A percentile compares a stretch with the other conserved stretches of the same genome.
Evolutionary conservation across 495 filamentous ascomycete species (phyloP).

Genomic region (Aspergillus biplanus): DNA sequence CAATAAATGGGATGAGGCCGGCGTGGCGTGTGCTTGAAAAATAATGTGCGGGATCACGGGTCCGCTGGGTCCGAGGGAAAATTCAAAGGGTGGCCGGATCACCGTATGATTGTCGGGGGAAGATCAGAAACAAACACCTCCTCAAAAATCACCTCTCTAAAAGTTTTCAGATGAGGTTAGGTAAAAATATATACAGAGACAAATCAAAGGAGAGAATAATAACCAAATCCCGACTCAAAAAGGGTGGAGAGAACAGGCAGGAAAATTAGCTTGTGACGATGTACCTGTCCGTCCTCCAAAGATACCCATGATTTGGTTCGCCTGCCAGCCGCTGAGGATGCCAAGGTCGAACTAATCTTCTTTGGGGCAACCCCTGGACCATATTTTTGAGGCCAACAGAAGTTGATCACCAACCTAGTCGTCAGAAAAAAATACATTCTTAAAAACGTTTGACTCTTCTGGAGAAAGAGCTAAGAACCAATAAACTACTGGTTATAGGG

Average conservation of each 20-base stretch:
- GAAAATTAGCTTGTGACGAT: not conserved
- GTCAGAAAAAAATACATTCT: too few species aligned
- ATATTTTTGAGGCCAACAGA: conserved; percentile 1
- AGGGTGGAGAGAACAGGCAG: not conserved
- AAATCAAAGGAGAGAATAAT: not conserved
- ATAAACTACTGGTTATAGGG: too few species aligned
- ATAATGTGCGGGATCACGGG: conserved; percentile 23
- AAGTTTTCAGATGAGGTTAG: not conserved
- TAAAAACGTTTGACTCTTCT: too few species aligned
- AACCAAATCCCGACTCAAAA: too few species aligned
- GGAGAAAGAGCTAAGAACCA: too few species aligned
- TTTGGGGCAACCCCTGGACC: not conserved
- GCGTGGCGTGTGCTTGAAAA: conserved; percentile 34
- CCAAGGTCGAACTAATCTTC: not conserved
- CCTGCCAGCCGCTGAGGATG: not conserved
- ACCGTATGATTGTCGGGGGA: not conserved
- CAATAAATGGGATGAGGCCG: conserved; percentile 23
- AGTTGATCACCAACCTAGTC: too few species aligned
- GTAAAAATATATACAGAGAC: not conserved
- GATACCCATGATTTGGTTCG: not conserved
- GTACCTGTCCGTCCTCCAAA: not conserved
- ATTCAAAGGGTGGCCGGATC: conserved; percentile 9
- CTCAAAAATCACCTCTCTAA: not conserved
- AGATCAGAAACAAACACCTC: not conserved
- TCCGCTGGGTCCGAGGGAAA: conserved; percentile 27